phyloP scores from a whole-genome alignment of 1,284 basidiomycete genomes.

The Ceratorhiza oryzae-sativae region DNA sequence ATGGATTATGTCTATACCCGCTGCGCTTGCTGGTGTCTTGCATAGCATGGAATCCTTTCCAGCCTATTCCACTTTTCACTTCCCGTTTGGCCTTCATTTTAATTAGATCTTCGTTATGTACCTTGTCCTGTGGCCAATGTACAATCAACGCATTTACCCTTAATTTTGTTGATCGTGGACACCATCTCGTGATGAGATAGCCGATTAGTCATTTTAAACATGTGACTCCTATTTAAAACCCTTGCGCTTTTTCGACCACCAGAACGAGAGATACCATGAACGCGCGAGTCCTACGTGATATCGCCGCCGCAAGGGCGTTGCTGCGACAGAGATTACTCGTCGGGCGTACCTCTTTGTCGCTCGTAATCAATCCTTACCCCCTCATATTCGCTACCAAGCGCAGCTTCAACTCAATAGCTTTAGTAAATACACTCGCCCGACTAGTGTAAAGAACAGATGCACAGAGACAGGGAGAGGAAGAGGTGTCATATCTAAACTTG shows the following conservation, averaged over 20 bases:
- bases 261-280: constrained; percentile 48
- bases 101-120: constrained; percentile 20
- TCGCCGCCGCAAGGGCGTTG: constrained; percentile 76
- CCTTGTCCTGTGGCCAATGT: constrained; percentile 29
- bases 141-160: constrained; percentile 1
- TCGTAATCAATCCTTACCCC: constrained; percentile 82
- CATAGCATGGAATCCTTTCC: constrained; percentile 3
- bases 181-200: neutral
- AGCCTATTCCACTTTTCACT: neutral
- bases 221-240: neutral
- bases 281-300: constrained; percentile 74
- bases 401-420: constrained; percentile 93
- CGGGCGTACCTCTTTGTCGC: constrained; percentile 90
- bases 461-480: constrained; percentile 82
- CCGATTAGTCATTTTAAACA: neutral
- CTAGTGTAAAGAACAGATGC: constrained; percentile 88
- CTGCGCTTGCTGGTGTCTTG: constrained; percentile 18
- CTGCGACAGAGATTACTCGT: constrained; percentile 78
- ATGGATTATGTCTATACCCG: constrained; percentile 27
- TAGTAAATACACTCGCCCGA: constrained; percentile 80
- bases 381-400: constrained; percentile 92
- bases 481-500: constrained; percentile 89
- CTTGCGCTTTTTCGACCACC: neutral
- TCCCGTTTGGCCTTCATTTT: neutral
- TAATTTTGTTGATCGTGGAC: neutral